Conservation (phyloP, 495 filamentous ascomycete species). For the Amphirosellinia nigrospora region DNA sequence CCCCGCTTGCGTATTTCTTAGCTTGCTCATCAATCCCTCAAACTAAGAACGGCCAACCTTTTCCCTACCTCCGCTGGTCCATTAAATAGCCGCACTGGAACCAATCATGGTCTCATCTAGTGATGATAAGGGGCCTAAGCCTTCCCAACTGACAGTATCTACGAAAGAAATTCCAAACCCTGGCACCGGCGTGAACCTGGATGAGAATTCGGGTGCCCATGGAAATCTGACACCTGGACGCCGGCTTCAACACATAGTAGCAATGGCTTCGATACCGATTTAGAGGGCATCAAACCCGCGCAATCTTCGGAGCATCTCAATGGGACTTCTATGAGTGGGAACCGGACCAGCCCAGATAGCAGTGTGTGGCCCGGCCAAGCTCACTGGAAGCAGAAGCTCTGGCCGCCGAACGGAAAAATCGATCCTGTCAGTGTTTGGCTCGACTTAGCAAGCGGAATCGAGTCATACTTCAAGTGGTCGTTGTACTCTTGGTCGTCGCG, state of each 20-base stretch:
- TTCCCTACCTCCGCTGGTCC: not conserved
- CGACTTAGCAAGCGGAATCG: constrained; percentile 54
- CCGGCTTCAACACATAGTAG: constrained; percentile 40
- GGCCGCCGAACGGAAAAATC: constrained; percentile 52
- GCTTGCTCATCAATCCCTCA: not conserved
- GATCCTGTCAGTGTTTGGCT: constrained; percentile 51
- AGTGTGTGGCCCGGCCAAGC: constrained; percentile 58
- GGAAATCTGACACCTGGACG: constrained; percentile 46
- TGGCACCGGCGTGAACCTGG: constrained; percentile 35
- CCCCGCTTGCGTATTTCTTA: constrained; percentile 3
- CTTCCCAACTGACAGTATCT: constrained; percentile 41
- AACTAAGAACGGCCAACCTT: not conserved
- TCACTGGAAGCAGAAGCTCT: constrained; percentile 57
- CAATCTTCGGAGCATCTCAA: constrained; percentile 30
- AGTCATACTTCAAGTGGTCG: constrained; percentile 50
- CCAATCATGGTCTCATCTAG: constrained; percentile 1
- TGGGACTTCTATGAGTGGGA: not conserved
- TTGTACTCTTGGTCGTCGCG: constrained; percentile 51
- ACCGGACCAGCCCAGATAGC: constrained; percentile 43
- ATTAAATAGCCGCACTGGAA: not conserved
- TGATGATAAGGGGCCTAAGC: constrained; percentile 37
- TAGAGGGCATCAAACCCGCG: constrained; percentile 52
- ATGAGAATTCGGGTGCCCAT: constrained; percentile 28
- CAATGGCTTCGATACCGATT: constrained; percentile 56
- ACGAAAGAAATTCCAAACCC: constrained; percentile 29